phyloP scores from a whole-genome alignment of 176 grass and related monocot genomes.

The Neostapfia colusana region DNA sequence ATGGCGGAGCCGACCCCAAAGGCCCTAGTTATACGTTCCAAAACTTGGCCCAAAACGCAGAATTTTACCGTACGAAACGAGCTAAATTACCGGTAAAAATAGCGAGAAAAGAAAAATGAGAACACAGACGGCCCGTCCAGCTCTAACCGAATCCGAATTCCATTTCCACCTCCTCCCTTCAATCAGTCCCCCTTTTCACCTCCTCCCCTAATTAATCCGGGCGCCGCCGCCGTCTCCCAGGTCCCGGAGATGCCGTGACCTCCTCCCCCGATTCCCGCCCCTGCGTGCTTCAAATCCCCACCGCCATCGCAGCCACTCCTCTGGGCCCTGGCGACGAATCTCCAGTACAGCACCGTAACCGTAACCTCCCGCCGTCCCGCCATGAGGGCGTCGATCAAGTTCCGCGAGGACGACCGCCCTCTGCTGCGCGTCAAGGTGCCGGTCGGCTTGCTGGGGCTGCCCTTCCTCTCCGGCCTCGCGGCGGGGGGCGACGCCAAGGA shows the following conservation, averaged over 20 bases:
- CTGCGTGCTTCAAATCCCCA: conserved; percentile 21
- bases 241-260: conserved; percentile 40
- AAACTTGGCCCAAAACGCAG: not conserved
- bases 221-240: conserved; percentile 29
- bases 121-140: conserved; percentile 18
- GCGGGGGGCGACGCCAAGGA: conserved; percentile 58
- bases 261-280: conserved; percentile 30
- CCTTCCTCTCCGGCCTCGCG: conserved; percentile 72
- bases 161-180: not conserved
- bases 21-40: not conserved
- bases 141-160: conserved; percentile 19
- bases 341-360: conserved; percentile 21
- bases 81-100: not conserved
- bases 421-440: conserved; percentile 81
- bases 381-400: conserved; percentile 95
- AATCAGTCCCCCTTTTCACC: not conserved
- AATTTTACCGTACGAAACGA: not conserved
- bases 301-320: not conserved
- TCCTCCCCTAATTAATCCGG: conserved; percentile 30
- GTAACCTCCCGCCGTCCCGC: not conserved
- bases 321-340: not conserved
- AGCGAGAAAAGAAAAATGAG: not conserved
- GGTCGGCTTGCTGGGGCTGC: conserved; percentile 71
- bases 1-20: too few species aligned
- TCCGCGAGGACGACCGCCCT: conserved; percentile 72